Base-by-base conservation (phyloP, 352 stramenopile genomes). In the Phytopythium chamaehyphon region DNA sequence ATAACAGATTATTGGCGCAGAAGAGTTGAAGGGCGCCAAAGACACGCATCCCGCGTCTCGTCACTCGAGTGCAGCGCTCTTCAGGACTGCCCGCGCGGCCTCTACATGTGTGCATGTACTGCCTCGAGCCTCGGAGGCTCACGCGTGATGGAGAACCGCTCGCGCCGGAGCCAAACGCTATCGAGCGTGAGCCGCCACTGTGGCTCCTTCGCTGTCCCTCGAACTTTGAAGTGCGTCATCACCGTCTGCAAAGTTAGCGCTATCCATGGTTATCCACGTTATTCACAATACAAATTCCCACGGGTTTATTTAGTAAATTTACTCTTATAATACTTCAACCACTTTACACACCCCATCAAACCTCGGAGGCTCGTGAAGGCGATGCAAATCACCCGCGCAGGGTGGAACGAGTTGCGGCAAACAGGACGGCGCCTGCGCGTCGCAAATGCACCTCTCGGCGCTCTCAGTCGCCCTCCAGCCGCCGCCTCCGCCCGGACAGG, bases 1-100 rank as follows among this genome's bases (percentile, higher is more conserved):
- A 33, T 33, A 33, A 5, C 28, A 33, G 5, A 33, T 33, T 11
- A 43, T 7, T 43, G 2, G 38, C 11, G 16, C 39, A 44, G 18
- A 44, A 44, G 39, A 19, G 38, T n/a, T 43, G 39, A 44, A 26
- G 39, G 15, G n/a, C 39, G 39, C n/a, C 16, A 44, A 24, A 44
- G 18, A 44, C 39, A 24, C 18, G 39, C 16, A 44, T 9, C 39
- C 18, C 6, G 18, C 38, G 15, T 43, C 38, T 44, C 39, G 18
- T 22, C 39, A 26, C 18, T 22, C 6, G 3, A 44, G 23, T 9
- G 28, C 5, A 5, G 28, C 28, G 28, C 28, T 33, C 28, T 33
- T 33, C 28, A 33, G 28, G 9, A 33, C 9, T 9, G 28, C 5
- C 28, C 28, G 28, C 9, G 39, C 14, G 12, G n/a, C 19, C 18